These are phyloP conservation scores for Ogataea nitratoaversa DNA, from an alignment of 805 yeast genomes.

Conservation along the genomic window DNA sequence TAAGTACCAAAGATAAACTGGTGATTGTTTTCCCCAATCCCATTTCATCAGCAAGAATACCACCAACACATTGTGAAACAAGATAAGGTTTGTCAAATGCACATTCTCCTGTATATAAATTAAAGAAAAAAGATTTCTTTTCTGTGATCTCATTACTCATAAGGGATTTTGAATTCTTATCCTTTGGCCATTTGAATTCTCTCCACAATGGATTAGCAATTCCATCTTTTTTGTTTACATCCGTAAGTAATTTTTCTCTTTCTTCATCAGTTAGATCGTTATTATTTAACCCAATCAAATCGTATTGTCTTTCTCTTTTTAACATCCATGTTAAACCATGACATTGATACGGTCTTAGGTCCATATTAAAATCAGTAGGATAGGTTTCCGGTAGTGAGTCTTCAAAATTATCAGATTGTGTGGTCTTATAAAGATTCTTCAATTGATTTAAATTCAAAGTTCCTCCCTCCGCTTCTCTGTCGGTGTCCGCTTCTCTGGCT, in stretches of 20 bases:
- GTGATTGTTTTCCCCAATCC: slow-evolving; percentile 93
- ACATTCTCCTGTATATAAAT: slow-evolving; percentile 75
- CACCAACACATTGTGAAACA: slow-evolving; percentile 63
- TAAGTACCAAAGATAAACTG: slow-evolving; percentile 65
- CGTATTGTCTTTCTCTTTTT: slow-evolving; percentile 65
- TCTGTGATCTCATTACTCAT: not conserved
- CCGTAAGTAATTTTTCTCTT: slow-evolving; percentile 18
- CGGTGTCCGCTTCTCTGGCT: slow-evolving; percentile 5
- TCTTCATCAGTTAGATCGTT: slow-evolving; percentile 17
- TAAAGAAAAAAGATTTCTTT: slow-evolving; percentile 55
- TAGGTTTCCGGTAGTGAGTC: slow-evolving; percentile 61
- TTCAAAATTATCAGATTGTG: slow-evolving; percentile 43
- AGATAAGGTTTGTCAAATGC: slow-evolving; percentile 64
- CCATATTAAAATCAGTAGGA: slow-evolving; percentile 50
- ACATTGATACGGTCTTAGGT: slow-evolving; percentile 72
- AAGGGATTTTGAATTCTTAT: slow-evolving; percentile 26
- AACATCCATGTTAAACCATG: slow-evolving; percentile 89
- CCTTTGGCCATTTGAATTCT: slow-evolving; percentile 68
- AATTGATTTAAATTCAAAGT: slow-evolving; percentile 63
- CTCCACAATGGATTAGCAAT: slow-evolving; percentile 85
- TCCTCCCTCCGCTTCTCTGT: slow-evolving; percentile 7
- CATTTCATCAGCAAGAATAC: slow-evolving; percentile 94
- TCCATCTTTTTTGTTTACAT: slow-evolving; percentile 37
- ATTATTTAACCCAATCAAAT: slow-evolving; percentile 34
- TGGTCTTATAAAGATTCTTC: slow-evolving; percentile 67